Evolutionary conservation across 2,329 filamentous ascomycete species (phyloP), one percentile per base, ranked within the genome.

Genomic region (Rugonectria rugulosa): DNA sequence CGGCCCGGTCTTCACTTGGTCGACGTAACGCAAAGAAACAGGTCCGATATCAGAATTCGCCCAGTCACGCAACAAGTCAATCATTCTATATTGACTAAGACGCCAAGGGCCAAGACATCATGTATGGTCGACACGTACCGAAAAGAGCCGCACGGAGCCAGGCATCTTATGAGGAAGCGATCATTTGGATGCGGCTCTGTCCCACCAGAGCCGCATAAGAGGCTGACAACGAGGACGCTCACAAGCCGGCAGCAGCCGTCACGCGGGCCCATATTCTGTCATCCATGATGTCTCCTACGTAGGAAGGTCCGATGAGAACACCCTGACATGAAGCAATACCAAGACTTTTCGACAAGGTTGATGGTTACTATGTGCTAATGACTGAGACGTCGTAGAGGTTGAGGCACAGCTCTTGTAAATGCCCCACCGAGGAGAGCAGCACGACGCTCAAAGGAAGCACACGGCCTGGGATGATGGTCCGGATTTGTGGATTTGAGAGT

Each of bases 361-460:
- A 57, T 53, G 42, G 47, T 55, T 61, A 61, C 48, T 57, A 67
- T 67, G 63, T 64, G 59, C 63, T 67, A 67, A 67, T 67, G 44
- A 38, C 49, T 59, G 57, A 44, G 38, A 36, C 49, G 61, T 41
- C 47, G 55, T 59, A 34, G 43, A 62, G 41, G 42, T 45, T 50
- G 46, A 36, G 40, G 44, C 57, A 67, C 51, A 64, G 63, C 61
- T 67, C 64, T 57, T 31, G 48, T 44, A 31, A 47, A 26, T 37
- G 53, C 42, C 53, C 53, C 46, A 42, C 53, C 32, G 40, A 54
- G 17, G 48, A 45, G 60, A 63, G 63, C 63, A 55, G 61, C 57
- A 62, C 47, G 45, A 54, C 57, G 66, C 50, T 49, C 27, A 64
- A 49, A 49, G 55, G 53, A 42, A 57, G 52, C 34, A 44, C 38